Percentiles rank a stretch among this genome's conserved stretches.
Evolutionary conservation across 371 early-diverging fungal genomes (phyloP).

Genomic region (Apophysomyces trapeziformis): DNA sequence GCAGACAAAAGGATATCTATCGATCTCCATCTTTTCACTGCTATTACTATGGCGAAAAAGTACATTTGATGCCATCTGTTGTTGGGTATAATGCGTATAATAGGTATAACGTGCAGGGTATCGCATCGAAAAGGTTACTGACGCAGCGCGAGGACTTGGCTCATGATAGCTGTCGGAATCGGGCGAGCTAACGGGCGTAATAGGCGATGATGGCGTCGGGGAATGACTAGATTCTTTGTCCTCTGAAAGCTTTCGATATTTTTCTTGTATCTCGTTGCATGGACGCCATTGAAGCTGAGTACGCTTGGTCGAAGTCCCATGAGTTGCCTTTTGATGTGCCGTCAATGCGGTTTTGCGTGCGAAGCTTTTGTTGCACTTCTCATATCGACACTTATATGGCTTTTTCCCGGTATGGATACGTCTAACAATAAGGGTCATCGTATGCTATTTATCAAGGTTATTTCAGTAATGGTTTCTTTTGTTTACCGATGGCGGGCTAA

Average conservation of each 20-base stretch:
- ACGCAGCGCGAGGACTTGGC: too few species aligned
- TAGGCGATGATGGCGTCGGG: background rate
- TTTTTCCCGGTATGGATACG: slow-evolving; percentile 71
- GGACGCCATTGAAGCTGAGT: slow-evolving; percentile 39
- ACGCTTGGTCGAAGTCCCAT: slow-evolving; percentile 24
- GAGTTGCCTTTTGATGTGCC: slow-evolving; percentile 48
- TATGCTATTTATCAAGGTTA: background rate
- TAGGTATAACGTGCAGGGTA: too few species aligned
- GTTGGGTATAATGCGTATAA: too few species aligned
- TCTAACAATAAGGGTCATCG: background rate
- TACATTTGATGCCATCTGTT: too few species aligned
- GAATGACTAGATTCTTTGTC: background rate
- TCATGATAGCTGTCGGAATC: too few species aligned
- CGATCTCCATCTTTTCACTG: too few species aligned
- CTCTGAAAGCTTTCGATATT: background rate
- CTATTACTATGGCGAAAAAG: too few species aligned
- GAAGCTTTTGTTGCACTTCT: slow-evolving; percentile 63
- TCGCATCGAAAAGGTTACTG: too few species aligned
- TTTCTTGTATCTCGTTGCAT: slow-evolving; percentile 27
- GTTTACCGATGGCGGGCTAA: slow-evolving; percentile 50
- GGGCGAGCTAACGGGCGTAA: background rate
- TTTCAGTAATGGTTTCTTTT: background rate
- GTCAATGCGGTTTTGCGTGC: slow-evolving; percentile 66
- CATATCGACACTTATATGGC: slow-evolving; percentile 61
- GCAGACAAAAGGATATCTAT: background rate